Percentiles rank a stretch among this genome's conserved stretches.
Evolutionary conservation across 2,329 filamentous ascomycete species (phyloP).

Genomic region (Didymella glomerata): DNA sequence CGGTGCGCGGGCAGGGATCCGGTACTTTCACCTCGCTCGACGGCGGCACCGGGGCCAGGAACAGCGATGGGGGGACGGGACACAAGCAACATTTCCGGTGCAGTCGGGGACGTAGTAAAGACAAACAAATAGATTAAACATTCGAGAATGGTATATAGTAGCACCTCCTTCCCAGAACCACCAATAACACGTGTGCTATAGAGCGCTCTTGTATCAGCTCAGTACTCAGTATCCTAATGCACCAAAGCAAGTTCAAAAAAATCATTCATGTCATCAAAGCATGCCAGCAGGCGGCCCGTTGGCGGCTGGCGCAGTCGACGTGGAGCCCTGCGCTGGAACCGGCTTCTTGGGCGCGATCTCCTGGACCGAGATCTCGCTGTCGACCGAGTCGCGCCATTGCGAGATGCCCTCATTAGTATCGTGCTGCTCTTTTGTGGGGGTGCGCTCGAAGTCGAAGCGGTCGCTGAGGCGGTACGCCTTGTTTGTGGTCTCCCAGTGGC

Average conservation of each 20-base stretch:
- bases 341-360: slow-evolving; percentile 19
- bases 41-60: background rate
- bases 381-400: slow-evolving; percentile 44
- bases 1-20: background rate
- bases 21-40: background rate
- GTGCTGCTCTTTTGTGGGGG: slow-evolving; percentile 48
- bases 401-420: slow-evolving; percentile 46
- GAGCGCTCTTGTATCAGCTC: slow-evolving; percentile 9
- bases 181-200: background rate
- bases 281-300: slow-evolving; percentile 18
- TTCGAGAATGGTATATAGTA: slow-evolving; percentile 25
- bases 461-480: slow-evolving; percentile 93
- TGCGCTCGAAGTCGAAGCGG: slow-evolving; percentile 83
- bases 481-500: slow-evolving; percentile 94
- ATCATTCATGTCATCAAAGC: slow-evolving; percentile 20
- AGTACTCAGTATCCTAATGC: slow-evolving; percentile 7
- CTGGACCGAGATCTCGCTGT: slow-evolving; percentile 11
- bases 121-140: slow-evolving; percentile 23
- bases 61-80: too few species aligned
- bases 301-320: slow-evolving; percentile 8
- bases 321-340: background rate
- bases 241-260: background rate
- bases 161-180: background rate
- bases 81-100: too few species aligned
- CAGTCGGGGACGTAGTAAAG: too few species aligned